Percentiles rank a stretch among this genome's conserved stretches.
phyloP scores from a whole-genome alignment of 1,284 basidiomycete genomes.

The Puccinia novopanici region DNA sequence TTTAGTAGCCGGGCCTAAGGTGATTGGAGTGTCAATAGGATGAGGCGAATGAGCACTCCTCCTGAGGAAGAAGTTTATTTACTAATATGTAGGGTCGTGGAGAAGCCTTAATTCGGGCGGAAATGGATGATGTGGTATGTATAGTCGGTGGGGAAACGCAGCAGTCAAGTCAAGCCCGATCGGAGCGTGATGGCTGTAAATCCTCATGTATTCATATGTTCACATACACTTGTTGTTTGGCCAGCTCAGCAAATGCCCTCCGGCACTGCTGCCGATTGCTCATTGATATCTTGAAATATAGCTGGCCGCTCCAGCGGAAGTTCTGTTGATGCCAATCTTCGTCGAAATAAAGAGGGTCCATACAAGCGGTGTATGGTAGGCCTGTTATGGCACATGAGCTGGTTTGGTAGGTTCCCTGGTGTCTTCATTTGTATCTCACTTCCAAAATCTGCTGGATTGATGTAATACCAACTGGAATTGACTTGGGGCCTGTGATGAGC shows the following conservation, averaged over 20 bases:
- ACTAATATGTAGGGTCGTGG: too few species aligned
- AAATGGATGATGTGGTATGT: not conserved
- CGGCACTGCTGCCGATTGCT: not conserved
- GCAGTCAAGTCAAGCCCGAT: conserved; percentile 9
- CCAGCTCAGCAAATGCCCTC: too few species aligned
- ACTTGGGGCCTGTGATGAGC: too few species aligned
- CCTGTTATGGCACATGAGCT: too few species aligned
- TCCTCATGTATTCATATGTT: not conserved
- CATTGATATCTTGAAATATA: not conserved
- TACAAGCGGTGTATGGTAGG: too few species aligned
- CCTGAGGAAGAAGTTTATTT: not conserved
- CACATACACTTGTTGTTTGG: not conserved
- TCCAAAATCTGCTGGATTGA: too few species aligned
- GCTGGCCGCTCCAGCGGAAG: conserved; percentile 12
- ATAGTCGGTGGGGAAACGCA: not conserved
- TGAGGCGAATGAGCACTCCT: not conserved
- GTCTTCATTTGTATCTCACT: too few species aligned
- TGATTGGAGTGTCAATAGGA: not conserved
- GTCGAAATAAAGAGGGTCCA: too few species aligned
- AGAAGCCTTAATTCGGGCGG: not conserved
- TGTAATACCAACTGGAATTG: too few species aligned
- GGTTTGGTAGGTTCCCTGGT: too few species aligned
- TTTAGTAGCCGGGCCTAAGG: too few species aligned
- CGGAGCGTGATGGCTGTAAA: not conserved
- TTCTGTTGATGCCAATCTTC: not conserved